Conservation (phyloP, 2,329 filamentous ascomycete species). For the Sporothrix dimorphospora region DNA sequence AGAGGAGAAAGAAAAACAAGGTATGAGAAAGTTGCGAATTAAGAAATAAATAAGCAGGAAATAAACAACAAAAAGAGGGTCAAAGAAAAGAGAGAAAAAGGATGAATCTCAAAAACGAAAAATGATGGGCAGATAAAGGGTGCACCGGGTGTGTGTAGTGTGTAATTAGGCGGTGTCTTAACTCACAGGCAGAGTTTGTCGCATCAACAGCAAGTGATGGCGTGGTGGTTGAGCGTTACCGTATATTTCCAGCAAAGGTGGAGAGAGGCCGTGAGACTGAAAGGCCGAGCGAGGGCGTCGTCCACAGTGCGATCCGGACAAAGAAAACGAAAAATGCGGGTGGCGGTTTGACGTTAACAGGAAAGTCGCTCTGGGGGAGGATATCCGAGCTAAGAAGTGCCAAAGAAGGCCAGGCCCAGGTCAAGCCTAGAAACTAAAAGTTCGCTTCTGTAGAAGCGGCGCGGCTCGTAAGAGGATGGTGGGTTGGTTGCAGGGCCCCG, state of each 20-base stretch:
- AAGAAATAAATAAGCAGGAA: not conserved
- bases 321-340: conserved; percentile 10
- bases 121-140: conserved; percentile 16
- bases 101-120: not conserved
- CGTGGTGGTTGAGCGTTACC: conserved; percentile 15
- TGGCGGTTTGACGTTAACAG: conserved; percentile 3
- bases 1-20: not conserved
- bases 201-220: conserved; percentile 19
- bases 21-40: not conserved
- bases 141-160: not conserved
- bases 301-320: conserved; percentile 14
- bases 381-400: conserved; percentile 23
- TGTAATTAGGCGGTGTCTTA: conserved; percentile 15
- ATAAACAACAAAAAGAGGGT: conserved; percentile 9
- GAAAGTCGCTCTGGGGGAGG: conserved; percentile 13
- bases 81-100: not conserved
- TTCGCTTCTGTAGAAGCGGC: conserved; percentile 30
- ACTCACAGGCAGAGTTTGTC: conserved; percentile 21
- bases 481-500: conserved; percentile 18
- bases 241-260: conserved; percentile 6
- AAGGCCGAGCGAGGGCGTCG: not conserved
- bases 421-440: conserved; percentile 23
- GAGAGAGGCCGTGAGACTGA: conserved; percentile 20
- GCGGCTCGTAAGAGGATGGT: conserved; percentile 26
- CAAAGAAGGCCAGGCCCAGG: conserved; percentile 10